phyloP scores from a whole-genome alignment of 441 rosid species.

The Pelargonium fulgidum region DNA sequence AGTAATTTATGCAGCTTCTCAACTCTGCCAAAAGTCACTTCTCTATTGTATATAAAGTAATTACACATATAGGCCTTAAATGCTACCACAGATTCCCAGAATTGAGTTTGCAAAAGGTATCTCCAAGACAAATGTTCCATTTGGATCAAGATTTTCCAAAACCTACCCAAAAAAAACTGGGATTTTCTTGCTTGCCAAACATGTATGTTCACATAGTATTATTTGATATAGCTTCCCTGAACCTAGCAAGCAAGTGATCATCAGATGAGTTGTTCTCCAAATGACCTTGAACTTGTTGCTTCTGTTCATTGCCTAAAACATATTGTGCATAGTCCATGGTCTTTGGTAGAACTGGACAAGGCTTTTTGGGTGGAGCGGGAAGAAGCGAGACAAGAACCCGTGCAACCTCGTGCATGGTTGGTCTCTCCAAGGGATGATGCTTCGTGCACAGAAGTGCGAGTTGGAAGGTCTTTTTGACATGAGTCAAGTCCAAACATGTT shows the following conservation, averaged over 20 bases:
- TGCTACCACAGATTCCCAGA: too few relatives aligned
- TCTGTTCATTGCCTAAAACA: constrained; percentile 37
- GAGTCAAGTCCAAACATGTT: constrained; percentile 56
- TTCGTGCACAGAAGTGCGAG: constrained; percentile 77
- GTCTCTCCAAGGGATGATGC: constrained; percentile 61
- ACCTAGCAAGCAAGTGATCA: constrained; percentile 14
- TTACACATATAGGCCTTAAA: too few relatives aligned
- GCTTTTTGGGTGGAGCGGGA: constrained; percentile 43
- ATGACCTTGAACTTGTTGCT: constrained; percentile 23
- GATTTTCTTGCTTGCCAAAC: too few relatives aligned
- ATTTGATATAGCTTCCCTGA: too few relatives aligned
- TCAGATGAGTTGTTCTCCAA: constrained; percentile 42
- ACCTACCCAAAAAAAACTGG: too few relatives aligned
- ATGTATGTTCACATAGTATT: too few relatives aligned
- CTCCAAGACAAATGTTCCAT: too few relatives aligned
- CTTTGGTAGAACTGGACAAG: constrained; percentile 33
- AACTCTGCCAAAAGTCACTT: too few relatives aligned
- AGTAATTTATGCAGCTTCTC: too few relatives aligned
- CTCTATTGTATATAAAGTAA: too few relatives aligned
- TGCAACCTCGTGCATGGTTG: constrained; percentile 82
- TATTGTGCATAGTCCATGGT: constrained; percentile 38
- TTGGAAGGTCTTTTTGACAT: constrained; percentile 64
- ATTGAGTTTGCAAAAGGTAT: too few relatives aligned
- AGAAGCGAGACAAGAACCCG: constrained; percentile 61
- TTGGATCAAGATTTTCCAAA: too few relatives aligned